Evolutionary conservation across 176 grass and related monocot genomes (phyloP), one percentile per base, ranked within the genome.

Genomic region (Typha latifolia): DNA sequence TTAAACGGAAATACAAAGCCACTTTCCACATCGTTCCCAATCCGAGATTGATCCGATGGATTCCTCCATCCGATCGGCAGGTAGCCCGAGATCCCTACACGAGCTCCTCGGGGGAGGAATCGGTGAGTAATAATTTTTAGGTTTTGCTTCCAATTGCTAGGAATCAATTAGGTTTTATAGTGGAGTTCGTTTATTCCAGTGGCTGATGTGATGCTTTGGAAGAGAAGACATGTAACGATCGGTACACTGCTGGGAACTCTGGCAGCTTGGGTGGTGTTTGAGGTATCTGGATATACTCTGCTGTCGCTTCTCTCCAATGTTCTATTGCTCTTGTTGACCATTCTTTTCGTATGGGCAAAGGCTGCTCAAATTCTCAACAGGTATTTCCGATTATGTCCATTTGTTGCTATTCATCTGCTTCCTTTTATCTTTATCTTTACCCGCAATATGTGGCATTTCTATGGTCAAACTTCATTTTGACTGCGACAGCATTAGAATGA

Each of bases 311-410:
- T 79, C 63, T 89, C 80, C 56, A 78, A 79, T 77, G 88, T 91
- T 49, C 72, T 97, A 6, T 88, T 89, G 14, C 88, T 96, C 27
- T 84, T 97, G 49, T 77, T 89, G 31, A 80, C 82, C 55, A 67
- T 91, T 51, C 93, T 97, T 47, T 97, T 89, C 71, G 52, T 82
- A 8, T 94, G 90, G 90, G 75, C 87, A 61, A 90, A 80, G 73
- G 90, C 85, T 15, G 85, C 90, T 8, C 67, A 72, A 23, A 74
- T 86, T 72, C 85, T 95, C 55, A 84, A 86, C 82, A 79, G 87
- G 87, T 90, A 57, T 61, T 26, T 32, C 7, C 5, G 12, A 22
- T 9, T 9, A 14, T 18, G 14, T 12, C 16, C 9, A 10, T 59
- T 59, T 37, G 3, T 6, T 37, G 7, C 4, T 73, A 4, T 34